A percentile compares a stretch with the other conserved stretches of the same genome.
Conservation (phyloP, 2,329 filamentous ascomycete species). For the Colletotrichum eremochloae region DNA sequence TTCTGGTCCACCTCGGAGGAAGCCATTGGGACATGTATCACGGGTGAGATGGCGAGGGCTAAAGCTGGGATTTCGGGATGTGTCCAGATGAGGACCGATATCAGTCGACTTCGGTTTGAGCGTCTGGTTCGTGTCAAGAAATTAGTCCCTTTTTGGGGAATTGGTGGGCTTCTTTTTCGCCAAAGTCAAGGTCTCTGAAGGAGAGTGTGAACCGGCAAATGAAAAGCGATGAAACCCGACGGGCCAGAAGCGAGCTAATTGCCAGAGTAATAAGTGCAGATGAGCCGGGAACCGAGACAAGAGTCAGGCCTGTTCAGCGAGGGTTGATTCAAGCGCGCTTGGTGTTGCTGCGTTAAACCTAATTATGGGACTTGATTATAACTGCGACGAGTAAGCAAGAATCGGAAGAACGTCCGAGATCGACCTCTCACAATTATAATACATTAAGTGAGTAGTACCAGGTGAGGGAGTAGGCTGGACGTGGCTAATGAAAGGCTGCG, state of each 20-base stretch:
- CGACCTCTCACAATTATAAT: constrained; percentile 29
- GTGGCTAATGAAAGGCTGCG: constrained; percentile 11
- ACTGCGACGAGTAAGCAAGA: constrained; percentile 4
- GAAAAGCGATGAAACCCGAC: constrained; percentile 1
- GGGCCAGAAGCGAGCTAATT: neutral
- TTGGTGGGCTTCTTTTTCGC: neutral
- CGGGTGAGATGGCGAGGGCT: neutral
- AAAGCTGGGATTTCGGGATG: neutral
- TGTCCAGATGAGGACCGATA: neutral
- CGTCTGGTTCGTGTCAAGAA: neutral
- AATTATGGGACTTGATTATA: constrained; percentile 18
- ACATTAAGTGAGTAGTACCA: constrained; percentile 30
- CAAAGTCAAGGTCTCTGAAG: neutral
- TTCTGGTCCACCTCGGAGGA: constrained; percentile 98
- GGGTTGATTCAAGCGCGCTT: neutral
- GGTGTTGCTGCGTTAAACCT: neutral
- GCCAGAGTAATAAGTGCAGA: neutral
- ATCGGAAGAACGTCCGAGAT: neutral
- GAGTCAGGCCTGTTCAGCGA: neutral
- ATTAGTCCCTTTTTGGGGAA: neutral
- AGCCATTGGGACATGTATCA: constrained; percentile 75
- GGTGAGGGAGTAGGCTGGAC: neutral
- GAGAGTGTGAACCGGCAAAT: neutral
- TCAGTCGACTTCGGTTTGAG: neutral
- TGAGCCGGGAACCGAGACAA: neutral